Base-by-base conservation (phyloP, 768 basidiomycete species). In the Boletus sp. region DNA sequence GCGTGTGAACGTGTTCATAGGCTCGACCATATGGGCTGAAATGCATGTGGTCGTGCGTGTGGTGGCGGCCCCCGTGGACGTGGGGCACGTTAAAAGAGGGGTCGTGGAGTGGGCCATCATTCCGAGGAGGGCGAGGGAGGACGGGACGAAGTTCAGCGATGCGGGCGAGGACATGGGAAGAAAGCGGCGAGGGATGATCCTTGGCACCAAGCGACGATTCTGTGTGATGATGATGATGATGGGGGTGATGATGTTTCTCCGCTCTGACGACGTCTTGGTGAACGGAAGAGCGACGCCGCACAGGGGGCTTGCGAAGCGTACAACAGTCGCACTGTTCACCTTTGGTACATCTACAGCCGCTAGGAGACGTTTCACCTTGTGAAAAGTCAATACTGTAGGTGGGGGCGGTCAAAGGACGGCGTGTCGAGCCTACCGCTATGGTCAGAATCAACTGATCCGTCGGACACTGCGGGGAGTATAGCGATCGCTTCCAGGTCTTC, bases 1-100 rank as follows among this genome's bases (percentile, higher is more conserved):
- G 51, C 11, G 72, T 67, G 56, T 79, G 76, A n/a, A 69, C 56
- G 4, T 75, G 70, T 48, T 82, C 87, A 58, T 87, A 83, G 15
- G 85, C 84, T 23, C 85, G 79, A 17, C 80, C 80, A 53, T 90
- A 90, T 0, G 88, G 88, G 50, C 83, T 85, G 65, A 76, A 88
- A 41, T 74, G 71, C 53, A 76, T 71, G 54, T 73, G 73, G 50
- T 84, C 81, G 63, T 80, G 79, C 17, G 59, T 64, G 57, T 83
- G 79, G 62, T 79, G 79, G 45, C 80, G 79, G 50, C 60, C 57
- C 13, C 66, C 47, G 49, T 79, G 75, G 17, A 70, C 71, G 50
- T 79, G 76, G 47, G 75, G 69, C n/a, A 72, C 46, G 47, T 70
- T 73, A 7, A 75, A 71, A 6, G 82, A 79, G 17, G 82, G 79